Base-by-base conservation (phyloP, 2,329 filamentous ascomycete genomes). In the Neurospora sp. region DNA sequence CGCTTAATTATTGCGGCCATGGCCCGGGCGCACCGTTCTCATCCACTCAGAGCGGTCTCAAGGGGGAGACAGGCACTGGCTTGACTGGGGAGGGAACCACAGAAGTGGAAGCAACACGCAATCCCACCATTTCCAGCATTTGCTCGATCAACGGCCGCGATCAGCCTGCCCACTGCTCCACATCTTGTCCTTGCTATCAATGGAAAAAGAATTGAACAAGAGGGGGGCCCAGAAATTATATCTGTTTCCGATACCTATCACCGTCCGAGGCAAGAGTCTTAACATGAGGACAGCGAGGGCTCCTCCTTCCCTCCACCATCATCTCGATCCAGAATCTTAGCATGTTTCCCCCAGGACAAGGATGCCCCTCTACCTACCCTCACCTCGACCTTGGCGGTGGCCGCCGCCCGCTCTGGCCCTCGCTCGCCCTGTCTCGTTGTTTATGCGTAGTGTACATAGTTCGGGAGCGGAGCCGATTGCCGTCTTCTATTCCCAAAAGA, bases 1-100 rank as follows among this genome's bases (percentile, higher is more conserved):
- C 70, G 46, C 70, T 70, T 68, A n/a, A 62, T 62, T 62, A 62
- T 62, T 28, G 28, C 28, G 28, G 52, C 28, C 15, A 52, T 52
- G 43, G 43, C 5, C 2, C 43, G 43, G 43, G 52, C 52, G 28
- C 15, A 62, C 28, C 28, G 15, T 33, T 62, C 11, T 28, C 52
- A 62, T n/a, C 52, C 52, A 62, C 28, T 62, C 52, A 62, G 52
- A 28, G 23, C 28, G 52, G 28, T 62, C 52, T 62, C 28, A 62
- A 33, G 23, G 46, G 46, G 46, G 19, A 43, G 40, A 43, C 39
- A 2, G 39, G 39, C 33, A 4, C 37, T 38, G 15, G 15, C 17
- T n/a, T 19, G n/a, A 46, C n/a, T 46, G n/a, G 8, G 41, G 41
- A 46, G 41, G 41, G 39, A 40, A 40, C 39, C 39, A 40, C 39